Percentiles rank a stretch among this genome's conserved stretches.
Conservation (phyloP, 495 filamentous ascomycete species). For the Lophium mytilinum region DNA sequence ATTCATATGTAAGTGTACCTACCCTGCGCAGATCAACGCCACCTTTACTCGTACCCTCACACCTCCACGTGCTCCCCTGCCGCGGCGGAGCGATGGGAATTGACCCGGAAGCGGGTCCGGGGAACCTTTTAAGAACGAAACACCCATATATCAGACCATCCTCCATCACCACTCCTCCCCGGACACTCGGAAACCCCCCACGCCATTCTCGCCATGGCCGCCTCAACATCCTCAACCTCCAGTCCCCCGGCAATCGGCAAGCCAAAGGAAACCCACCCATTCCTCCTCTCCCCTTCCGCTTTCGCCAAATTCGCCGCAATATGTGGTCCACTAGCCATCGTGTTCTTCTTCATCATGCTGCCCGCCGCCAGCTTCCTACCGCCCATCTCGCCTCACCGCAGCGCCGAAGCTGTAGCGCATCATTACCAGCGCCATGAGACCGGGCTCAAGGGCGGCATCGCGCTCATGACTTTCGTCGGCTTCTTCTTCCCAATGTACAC, state of each 20-base stretch:
- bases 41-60: too few species aligned
- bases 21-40: too few species aligned
- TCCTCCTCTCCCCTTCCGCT: not conserved
- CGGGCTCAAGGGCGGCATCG: not conserved
- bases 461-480: not conserved
- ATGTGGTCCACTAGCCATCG: not conserved
- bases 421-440: not conserved
- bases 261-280: not conserved
- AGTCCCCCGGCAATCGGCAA: not conserved
- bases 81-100: too few species aligned
- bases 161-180: not conserved
- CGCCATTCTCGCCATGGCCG: not conserved
- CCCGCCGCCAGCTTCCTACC: not conserved
- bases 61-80: too few species aligned
- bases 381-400: not conserved
- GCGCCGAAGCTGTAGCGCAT: not conserved
- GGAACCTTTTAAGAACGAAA: too few species aligned
- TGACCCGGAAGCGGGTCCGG: too few species aligned
- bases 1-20: too few species aligned
- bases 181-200: not conserved
- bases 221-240: not conserved
- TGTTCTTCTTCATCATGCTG: not conserved
- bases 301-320: not conserved
- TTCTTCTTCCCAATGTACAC: not conserved
- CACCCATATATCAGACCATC: too few species aligned